Percentiles rank a stretch among this genome's conserved stretches.
phyloP scores from a whole-genome alignment of 2,329 filamentous ascomycete species.

The Xylariaceae sp. region DNA sequence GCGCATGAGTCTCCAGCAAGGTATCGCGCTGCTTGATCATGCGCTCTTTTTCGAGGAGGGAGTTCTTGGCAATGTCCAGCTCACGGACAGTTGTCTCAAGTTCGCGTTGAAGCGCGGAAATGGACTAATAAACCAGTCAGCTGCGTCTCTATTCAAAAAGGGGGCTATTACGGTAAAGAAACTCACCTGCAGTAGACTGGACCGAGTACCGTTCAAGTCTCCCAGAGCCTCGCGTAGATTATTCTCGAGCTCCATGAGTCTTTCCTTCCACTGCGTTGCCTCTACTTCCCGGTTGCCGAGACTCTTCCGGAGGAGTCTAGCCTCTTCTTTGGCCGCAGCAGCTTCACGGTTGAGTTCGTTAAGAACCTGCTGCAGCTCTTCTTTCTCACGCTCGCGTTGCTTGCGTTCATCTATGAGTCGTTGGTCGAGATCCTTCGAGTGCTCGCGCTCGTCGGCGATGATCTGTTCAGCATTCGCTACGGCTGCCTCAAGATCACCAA shows the following conservation, averaged over 20 bases:
- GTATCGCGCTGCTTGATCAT: conserved; percentile 84
- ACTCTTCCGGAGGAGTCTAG: conserved; percentile 73
- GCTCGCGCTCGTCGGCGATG: conserved; percentile 80
- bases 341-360: conserved; percentile 87
- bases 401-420: conserved; percentile 74
- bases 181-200: conserved; percentile 72
- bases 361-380: conserved; percentile 88
- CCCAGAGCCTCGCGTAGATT: conserved; percentile 82
- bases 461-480: conserved; percentile 73
- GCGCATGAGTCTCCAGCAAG: conserved; percentile 78
- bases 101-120: conserved; percentile 81
- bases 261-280: conserved; percentile 84
- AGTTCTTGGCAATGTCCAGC: conserved; percentile 69
- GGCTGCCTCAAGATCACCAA: conserved; percentile 83
- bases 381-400: conserved; percentile 88
- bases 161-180: not conserved
- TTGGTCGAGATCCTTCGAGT: conserved; percentile 63
- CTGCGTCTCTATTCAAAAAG: not conserved
- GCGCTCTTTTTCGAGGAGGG: conserved; percentile 83
- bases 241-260: conserved; percentile 82
- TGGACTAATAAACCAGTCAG: conserved; percentile 49
- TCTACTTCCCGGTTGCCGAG: conserved; percentile 82
- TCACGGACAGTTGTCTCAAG: conserved; percentile 79
- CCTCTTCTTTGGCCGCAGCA: conserved; percentile 78
- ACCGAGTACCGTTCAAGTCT: conserved; percentile 79